Base-by-base conservation (phyloP, 2,329 filamentous ascomycete genomes). In the Talaromyces albobiverticillius region DNA sequence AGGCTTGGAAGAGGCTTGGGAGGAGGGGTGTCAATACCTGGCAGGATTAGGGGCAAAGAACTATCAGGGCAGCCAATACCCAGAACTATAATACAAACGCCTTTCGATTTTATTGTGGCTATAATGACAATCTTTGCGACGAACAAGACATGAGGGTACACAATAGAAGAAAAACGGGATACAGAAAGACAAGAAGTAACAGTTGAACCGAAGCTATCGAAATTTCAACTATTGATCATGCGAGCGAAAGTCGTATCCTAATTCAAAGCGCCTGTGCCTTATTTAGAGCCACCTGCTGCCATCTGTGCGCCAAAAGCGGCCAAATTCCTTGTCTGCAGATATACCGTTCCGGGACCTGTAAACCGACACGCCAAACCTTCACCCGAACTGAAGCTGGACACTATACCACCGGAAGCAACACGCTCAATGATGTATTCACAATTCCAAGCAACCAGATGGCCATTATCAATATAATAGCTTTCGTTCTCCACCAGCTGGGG, bases 301-400 rank as follows among this genome's bases (percentile, higher is more conserved):
- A 86, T 67, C 71, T 82, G 85, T 13, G 70, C 65, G 1, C 76
- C 76, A 65, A 87, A 86, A 0, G 79, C 78, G 10, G 84, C 82
- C 49, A 90, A 81, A 67, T 96, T 97, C 58, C 94, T 83, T 1
- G 94, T 97, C 73, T 99, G 94, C 63, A 97, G 80, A 66, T 92
- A 96, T 0, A 99, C 82, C 0, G 90, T 95, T 0, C 94, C 94
- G 0, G 94, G 94, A 40, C 82, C 92, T 0, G 87, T 90, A 61
- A 97, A 97, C 68, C 91, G 95, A 78, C 94, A 99, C 3, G 96
- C 92, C 32, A 97, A 76, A 0, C 94, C 94, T 73, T 99, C 94
- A 0, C 82, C 88, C 0, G 90, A 86, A 25, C 86, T 84, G 20
- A 96, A 71, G 9, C 87, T 86, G n/a, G 89, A 93, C n/a, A 99